Percentiles rank a stretch among this genome's conserved stretches.
Evolutionary conservation across 768 basidiomycete species (phyloP).

Genomic region (Serendipita indica): DNA sequence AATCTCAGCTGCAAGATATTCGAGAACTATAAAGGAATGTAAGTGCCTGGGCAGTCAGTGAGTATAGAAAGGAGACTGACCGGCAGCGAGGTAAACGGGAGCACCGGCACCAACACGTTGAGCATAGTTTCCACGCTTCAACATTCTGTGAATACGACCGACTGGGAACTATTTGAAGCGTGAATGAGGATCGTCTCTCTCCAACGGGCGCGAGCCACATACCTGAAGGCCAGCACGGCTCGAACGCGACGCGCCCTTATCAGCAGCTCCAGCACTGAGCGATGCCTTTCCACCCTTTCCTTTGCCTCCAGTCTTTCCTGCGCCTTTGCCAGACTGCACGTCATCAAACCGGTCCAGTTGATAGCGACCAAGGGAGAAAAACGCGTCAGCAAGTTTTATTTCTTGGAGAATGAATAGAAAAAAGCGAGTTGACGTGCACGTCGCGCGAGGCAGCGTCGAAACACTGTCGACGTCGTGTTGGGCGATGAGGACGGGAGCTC

Average conservation of each 20-base stretch:
- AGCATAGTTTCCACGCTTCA: constrained; percentile 61
- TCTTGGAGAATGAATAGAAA: neutral
- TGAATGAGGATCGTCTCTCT: constrained; percentile 10
- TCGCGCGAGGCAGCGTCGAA: neutral
- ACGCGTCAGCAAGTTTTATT: constrained; percentile 3
- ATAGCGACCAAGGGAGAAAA: neutral
- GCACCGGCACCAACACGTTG: constrained; percentile 57
- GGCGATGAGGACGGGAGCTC: neutral
- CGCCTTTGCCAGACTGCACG: constrained; percentile 41
- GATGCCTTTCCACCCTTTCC: constrained; percentile 24
- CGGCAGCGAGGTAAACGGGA: constrained; percentile 26
- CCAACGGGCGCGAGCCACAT: neutral
- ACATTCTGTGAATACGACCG: constrained; percentile 63
- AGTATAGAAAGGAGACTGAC: neutral
- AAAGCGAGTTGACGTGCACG: neutral
- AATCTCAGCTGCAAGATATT: constrained; percentile 78
- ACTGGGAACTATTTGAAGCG: constrained; percentile 52
- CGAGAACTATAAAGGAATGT: constrained; percentile 73
- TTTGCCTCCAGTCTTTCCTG: constrained; percentile 39
- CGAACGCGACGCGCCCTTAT: constrained; percentile 53
- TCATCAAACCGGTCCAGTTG: too few relatives aligned
- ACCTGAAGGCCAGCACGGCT: constrained; percentile 29
- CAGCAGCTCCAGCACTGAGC: constrained; percentile 19
- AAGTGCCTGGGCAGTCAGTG: constrained; percentile 38
- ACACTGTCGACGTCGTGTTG: constrained; percentile 4